Evolutionary conservation across 2,329 filamentous ascomycete genomes (phyloP), one percentile per base, ranked within the genome.

Genomic region (Penicillium sp.): DNA sequence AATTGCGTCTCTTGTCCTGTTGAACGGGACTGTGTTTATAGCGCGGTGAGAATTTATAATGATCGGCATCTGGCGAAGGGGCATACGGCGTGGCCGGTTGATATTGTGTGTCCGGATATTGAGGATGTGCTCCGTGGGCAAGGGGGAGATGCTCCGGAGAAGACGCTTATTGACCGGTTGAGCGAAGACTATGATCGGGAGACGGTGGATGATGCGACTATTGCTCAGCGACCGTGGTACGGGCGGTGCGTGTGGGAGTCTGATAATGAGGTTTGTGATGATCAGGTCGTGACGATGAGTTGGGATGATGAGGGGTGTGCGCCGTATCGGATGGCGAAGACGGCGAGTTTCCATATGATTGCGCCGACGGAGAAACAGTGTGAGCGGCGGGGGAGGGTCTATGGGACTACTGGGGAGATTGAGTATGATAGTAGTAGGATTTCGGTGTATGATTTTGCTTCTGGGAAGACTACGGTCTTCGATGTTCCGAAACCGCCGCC

Each of bases 171-270:
- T 37, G 45, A 63, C 9, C 66, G 67, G 2, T 69, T 85, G 1
- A 60, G 65, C 0, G 77, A 83, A 56, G 79, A 85, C 62, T 84
- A 83, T 55, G 68, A 75, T 29, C 48, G 76, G n/a, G 65, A 79
- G 1, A 74, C 75, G 3, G 72, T 73, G 4, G 73, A 77, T 9
- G 85, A 85, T 56, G 55, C 52, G 10, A 68, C 75, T n/a, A 73
- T 83, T 4, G 73, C 77, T 41, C 61, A 63, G 10, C 68, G 80
- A 4, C 72, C 77, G 1, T 85, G 90, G 89, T 97, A 90, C 64
- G 93, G 93, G 0, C 83, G 92, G n/a, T 99, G 93, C 65, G 93
- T 97, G 1, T 97, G 85, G 72, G 93, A 96, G 66, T 77, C 85
- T 4, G 90, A 95, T 71, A 99, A 97, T 71, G 84, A 95, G 63